Percentiles rank a stretch among this genome's conserved stretches.
Evolutionary conservation across 1,284 basidiomycete species (phyloP).

Genomic region (Sanghuangporus weigelae): DNA sequence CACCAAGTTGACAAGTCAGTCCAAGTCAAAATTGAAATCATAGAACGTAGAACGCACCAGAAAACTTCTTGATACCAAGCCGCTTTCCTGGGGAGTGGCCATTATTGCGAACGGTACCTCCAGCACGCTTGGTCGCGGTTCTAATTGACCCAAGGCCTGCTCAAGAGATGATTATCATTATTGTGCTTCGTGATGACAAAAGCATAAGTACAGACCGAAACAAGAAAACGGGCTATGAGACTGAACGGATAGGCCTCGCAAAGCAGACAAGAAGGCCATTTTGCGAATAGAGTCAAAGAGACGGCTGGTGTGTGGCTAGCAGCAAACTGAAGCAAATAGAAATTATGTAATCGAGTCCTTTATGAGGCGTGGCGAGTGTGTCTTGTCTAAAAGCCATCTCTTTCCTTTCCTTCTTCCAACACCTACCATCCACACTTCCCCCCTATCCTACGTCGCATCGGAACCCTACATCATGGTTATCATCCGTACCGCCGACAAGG

Average conservation of each 20-base stretch:
- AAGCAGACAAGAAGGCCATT: slow-evolving; percentile 12
- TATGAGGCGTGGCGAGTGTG: slow-evolving; percentile 1
- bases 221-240: slow-evolving; percentile 8
- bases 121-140: slow-evolving; percentile 91
- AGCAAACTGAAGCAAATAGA: neutral
- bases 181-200: slow-evolving; percentile 14
- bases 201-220: slow-evolving; percentile 14
- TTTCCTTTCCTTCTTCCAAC: slow-evolving; percentile 13
- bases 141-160: slow-evolving; percentile 64
- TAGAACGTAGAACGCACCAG: slow-evolving; percentile 49
- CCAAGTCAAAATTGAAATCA: slow-evolving; percentile 14
- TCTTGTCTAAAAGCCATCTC: slow-evolving; percentile 1
- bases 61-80: slow-evolving; percentile 91
- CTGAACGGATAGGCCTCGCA: slow-evolving; percentile 1
- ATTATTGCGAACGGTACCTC: slow-evolving; percentile 87
- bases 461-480: slow-evolving; percentile 54
- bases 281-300: neutral
- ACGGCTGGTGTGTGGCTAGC: neutral
- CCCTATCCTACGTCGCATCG: neutral
- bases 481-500: slow-evolving; percentile 91
- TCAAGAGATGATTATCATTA: slow-evolving; percentile 5
- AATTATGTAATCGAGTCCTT: neutral
- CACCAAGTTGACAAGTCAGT: slow-evolving; percentile 1
- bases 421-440: slow-evolving; percentile 15
- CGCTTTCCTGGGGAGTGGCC: slow-evolving; percentile 88